These are phyloP conservation scores for Kluyveromyces aestuarii DNA, from an alignment of 805 yeast genomes.

Conservation along the genomic window DNA sequence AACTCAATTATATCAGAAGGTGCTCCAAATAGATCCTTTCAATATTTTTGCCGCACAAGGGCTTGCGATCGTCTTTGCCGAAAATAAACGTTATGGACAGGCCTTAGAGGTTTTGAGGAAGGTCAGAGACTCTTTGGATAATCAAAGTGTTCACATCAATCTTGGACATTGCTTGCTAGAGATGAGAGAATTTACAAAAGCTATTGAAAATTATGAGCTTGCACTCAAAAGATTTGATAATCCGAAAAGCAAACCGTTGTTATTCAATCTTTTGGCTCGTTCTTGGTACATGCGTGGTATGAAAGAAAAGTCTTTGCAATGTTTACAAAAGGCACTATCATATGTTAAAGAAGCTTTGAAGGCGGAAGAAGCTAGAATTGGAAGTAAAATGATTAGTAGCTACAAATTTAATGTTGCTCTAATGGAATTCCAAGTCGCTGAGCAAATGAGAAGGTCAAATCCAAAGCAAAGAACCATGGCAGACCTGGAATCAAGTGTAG, in stretches of 20 bases:
- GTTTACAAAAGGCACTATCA: slow-evolving; percentile 51
- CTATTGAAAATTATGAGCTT: slow-evolving; percentile 81
- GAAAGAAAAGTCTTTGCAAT: slow-evolving; percentile 54
- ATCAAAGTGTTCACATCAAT: slow-evolving; percentile 73
- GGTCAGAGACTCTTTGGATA: slow-evolving; percentile 81
- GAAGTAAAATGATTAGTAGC: slow-evolving; percentile 31
- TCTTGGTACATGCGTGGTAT: slow-evolving; percentile 81
- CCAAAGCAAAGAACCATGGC: slow-evolving; percentile 49
- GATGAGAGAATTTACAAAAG: slow-evolving; percentile 70
- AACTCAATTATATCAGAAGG: slow-evolving; percentile 87
- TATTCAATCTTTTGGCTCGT: slow-evolving; percentile 67
- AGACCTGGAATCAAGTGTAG: slow-evolving; percentile 49
- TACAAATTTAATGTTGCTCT: slow-evolving; percentile 74
- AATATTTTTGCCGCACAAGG: slow-evolving; percentile 98
- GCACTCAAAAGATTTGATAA: slow-evolving; percentile 58
- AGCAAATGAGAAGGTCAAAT: slow-evolving; percentile 56
- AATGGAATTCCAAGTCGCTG: slow-evolving; percentile 81
- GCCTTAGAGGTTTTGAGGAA: slow-evolving; percentile 85
- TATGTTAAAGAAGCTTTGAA: slow-evolving; percentile 50
- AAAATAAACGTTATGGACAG: slow-evolving; percentile 59
- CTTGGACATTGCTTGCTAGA: slow-evolving; percentile 83
- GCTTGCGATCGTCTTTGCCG: slow-evolving; percentile 85
- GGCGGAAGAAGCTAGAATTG: slow-evolving; percentile 18
- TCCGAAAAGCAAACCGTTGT: slow-evolving; percentile 52
- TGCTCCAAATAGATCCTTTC: slow-evolving; percentile 68